Evolutionary conservation across 768 basidiomycete genomes (phyloP).

Genomic region (Neoboletus subvelutipes): DNA sequence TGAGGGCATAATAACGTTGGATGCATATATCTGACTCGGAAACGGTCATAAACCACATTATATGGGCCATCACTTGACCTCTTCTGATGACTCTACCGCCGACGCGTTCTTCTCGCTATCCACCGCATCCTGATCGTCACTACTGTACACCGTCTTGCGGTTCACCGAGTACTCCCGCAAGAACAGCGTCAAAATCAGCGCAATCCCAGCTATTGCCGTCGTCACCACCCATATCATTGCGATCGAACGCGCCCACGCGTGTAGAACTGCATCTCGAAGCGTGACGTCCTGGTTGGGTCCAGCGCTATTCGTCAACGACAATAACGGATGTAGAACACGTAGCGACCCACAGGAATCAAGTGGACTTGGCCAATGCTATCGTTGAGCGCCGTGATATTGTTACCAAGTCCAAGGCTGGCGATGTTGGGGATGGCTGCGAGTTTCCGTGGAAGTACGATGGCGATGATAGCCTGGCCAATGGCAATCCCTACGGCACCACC

Average conservation of each 20-base stretch:
- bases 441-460: slow-evolving; percentile 46
- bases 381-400: slow-evolving; percentile 41
- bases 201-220: slow-evolving; percentile 55
- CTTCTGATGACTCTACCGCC: not conserved
- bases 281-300: slow-evolving; percentile 43
- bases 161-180: slow-evolving; percentile 60
- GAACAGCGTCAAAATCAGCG: slow-evolving; percentile 52
- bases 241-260: slow-evolving; percentile 65
- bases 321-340: not conserved
- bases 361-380: slow-evolving; percentile 46
- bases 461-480: slow-evolving; percentile 66
- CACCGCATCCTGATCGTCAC: slow-evolving; percentile 17
- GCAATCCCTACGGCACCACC: slow-evolving; percentile 76
- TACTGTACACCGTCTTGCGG: slow-evolving; percentile 45
- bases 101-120: slow-evolving; percentile 11
- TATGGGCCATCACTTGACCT: not conserved
- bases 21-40: too few relatives aligned
- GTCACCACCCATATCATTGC: slow-evolving; percentile 64
- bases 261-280: slow-evolving; percentile 48
- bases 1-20: too few relatives aligned
- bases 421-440: slow-evolving; percentile 37
- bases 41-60: too few relatives aligned
- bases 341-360: slow-evolving; percentile 12
- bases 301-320: not conserved
- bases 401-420: slow-evolving; percentile 27